Evolutionary conservation across 2,329 filamentous ascomycete genomes (phyloP), one percentile per base, ranked within the genome.

Genomic region (Iodosphaeria phyllophila): DNA sequence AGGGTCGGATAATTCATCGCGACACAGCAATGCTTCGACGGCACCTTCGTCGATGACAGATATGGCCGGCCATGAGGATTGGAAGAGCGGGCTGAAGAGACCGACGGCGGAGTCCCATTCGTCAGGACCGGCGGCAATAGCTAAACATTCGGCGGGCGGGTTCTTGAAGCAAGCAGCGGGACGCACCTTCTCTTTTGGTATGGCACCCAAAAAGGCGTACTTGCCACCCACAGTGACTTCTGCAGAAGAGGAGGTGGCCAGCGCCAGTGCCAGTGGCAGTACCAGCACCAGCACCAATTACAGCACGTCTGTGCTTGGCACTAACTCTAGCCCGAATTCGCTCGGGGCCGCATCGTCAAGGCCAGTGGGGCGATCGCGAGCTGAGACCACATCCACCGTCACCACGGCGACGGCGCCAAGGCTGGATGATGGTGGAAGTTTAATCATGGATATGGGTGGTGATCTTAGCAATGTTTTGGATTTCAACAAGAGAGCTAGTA

Each of bases 21-120:
- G 64, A 39, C 61, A 70, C 41, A 70, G 65, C 44, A 66, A 66
- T 44, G 60, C 56, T 26, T 70, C 65, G n/a, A 70, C 65, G 18
- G 54, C 65, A 18, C 63, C 65, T 8, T 71, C 65, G 3, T 69
- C 65, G 4, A n/a, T n/a, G n/a, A 56, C 63, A 25, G 64, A 58
- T 26, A 38, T 48, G 19, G 20, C 25, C 17, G 44, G 40, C 7
- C 47, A 52, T 18, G 52, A 60, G 28, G 54, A 59, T 27, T 48
- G 44, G 46, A 48, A 43, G 24, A 39, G 39, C 20, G n/a, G n/a
- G n/a, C n/a, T n/a, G n/a, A n/a, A n/a, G n/a, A n/a, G 44, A 37
- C 62, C 54, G 23, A 16, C 31, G 10, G 30, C 48, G 24, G 43
- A 37, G 29, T 53, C 52, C 33, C 49, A 27, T 12, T 16, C 15